These are phyloP conservation scores for Cladosporium sp. DNA, from an alignment of 2,329 filamentous ascomycete species.

Conservation along the genomic window DNA sequence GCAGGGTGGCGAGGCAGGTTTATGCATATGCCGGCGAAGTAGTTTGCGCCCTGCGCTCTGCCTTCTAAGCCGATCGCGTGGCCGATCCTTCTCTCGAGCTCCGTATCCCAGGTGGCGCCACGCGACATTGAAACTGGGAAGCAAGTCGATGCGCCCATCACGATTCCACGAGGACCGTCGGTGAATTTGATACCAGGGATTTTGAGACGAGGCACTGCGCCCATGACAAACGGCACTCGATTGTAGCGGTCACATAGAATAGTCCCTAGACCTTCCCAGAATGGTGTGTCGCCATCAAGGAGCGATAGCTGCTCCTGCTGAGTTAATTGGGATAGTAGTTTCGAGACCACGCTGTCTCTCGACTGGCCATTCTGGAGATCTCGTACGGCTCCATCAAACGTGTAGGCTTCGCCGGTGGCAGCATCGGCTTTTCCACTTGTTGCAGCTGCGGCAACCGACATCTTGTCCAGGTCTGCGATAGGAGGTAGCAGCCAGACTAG, in stretches of 20 bases:
- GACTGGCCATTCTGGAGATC: neutral
- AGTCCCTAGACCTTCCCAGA: conserved; percentile 13
- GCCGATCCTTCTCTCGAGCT: conserved; percentile 23
- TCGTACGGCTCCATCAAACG: conserved; percentile 1
- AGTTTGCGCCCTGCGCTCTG: conserved; percentile 28
- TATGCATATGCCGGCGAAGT: conserved; percentile 26
- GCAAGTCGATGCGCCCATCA: conserved; percentile 15
- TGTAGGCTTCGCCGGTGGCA: neutral
- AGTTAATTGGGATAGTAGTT: neutral
- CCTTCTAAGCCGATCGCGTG: conserved; percentile 26
- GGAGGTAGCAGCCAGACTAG: too few species aligned
- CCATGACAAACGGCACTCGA: conserved; percentile 10
- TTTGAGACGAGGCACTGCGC: conserved; percentile 2
- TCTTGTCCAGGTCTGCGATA: neutral
- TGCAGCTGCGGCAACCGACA: neutral
- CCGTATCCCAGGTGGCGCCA: conserved; percentile 26
- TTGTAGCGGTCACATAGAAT: conserved; percentile 16
- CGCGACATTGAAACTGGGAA: conserved; percentile 22
- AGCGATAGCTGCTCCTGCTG: conserved; percentile 7
- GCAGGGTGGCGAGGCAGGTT: conserved; percentile 26
- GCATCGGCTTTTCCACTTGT: neutral
- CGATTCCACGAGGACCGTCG: conserved; percentile 26
- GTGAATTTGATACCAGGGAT: conserved; percentile 22
- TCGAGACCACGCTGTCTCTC: neutral
- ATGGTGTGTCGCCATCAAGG: conserved; percentile 14